phyloP scores from a whole-genome alignment of 805 yeast genomes.

The Dipodascopsis uninucleata region DNA sequence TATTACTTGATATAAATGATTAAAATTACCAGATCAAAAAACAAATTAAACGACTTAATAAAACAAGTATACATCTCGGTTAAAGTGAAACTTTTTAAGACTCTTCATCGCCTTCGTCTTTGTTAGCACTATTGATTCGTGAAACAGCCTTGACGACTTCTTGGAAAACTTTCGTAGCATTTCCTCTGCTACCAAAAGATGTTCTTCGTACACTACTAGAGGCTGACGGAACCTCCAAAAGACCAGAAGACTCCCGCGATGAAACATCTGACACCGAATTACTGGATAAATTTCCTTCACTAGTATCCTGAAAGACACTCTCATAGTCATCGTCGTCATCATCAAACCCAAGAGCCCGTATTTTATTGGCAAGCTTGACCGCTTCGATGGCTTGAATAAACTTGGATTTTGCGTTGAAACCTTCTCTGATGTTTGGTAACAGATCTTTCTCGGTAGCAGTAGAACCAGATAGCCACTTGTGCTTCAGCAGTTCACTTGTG shows the following conservation, averaged over 20 bases:
- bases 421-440: conserved; percentile 74
- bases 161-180: conserved; percentile 44
- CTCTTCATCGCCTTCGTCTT: conserved; percentile 8
- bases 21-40: too few relatives aligned
- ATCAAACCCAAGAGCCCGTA: conserved; percentile 61
- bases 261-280: conserved; percentile 37
- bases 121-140: conserved; percentile 48
- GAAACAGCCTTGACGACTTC: conserved; percentile 69
- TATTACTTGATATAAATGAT: too few relatives aligned
- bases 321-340: conserved; percentile 50
- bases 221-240: background rate
- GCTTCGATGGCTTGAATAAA: conserved; percentile 82
- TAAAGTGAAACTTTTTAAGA: background rate
- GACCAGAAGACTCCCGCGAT: background rate
- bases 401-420: conserved; percentile 78
- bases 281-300: too few relatives aligned
- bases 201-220: conserved; percentile 4
- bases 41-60: too few relatives aligned
- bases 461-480: conserved; percentile 64
- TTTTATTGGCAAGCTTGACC: conserved; percentile 75
- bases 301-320: conserved; percentile 1
- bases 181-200: conserved; percentile 19
- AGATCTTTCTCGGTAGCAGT: conserved; percentile 55
- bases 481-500: conserved; percentile 50
- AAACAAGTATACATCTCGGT: too few relatives aligned